Evolutionary conservation across 129 eudicot genomes (phyloP), one percentile per base, ranked within the genome.

Genomic region (Sambucus nigra): DNA sequence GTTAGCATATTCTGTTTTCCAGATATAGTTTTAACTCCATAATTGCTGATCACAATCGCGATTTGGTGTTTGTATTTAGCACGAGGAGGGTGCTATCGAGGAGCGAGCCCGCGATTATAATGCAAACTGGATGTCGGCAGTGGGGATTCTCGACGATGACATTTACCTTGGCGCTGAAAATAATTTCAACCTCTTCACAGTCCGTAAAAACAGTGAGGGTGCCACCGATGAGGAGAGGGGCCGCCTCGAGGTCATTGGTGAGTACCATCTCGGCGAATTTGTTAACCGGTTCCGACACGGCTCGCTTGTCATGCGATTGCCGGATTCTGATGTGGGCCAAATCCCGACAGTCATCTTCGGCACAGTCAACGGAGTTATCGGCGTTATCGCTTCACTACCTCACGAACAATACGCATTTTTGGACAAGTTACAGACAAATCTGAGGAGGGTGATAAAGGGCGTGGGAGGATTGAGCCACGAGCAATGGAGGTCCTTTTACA

Each of bases 51-150:
- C n/a, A n/a, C n/a, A n/a, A 29, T 29, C 8, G 8, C 35, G 35
- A 29, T 29, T 29, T 29, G 35, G 8, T 29, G 35, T 29, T 29
- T 29, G 35, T 7, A 7, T 42, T 41, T 75, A 92, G 95, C 99
- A 92, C 4, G 99, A 92, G 67, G 99, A 92, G 68, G 95, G 99
- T 52, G 95, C 95, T 47, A 86, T 92, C 12, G 99, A 92, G 75
- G 99, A 92, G 73, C 87, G 99, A 17, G 99, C 99, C 13, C 94
- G 99, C 14, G 99, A 92, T 59, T 92, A 92, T 74, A 92, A 86
- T 47, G 95, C 99, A 17, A 85, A 86, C 27, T 92, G 99, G 99
- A 92, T 92, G 99, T 79, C 99, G 48, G 99, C 95, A 2, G 95
- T 92, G 1, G 99, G 86, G 75, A 85, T 86, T 48, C 82, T 91